Percentiles rank a stretch among this genome's conserved stretches.
Evolutionary conservation across 148 eudicot genomes (phyloP).

Genomic region (Rhododendron ferrugineum): DNA sequence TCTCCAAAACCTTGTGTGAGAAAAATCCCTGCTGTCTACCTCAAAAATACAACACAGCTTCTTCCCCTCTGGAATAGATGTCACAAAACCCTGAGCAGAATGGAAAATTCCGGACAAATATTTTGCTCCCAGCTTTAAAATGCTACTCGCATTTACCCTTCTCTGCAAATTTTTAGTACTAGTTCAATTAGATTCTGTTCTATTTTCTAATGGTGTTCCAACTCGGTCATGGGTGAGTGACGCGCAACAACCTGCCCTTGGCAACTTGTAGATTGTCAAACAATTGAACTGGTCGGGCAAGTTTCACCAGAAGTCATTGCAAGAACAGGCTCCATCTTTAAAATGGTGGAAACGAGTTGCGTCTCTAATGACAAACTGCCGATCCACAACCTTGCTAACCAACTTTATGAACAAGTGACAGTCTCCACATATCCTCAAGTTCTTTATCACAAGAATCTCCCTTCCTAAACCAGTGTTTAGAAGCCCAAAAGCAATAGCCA

Average conservation of each 20-base stretch:
- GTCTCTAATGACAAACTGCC: conserved; percentile 56
- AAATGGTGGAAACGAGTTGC: conserved; percentile 87
- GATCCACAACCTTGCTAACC: conserved; percentile 55
- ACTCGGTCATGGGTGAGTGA: background rate
- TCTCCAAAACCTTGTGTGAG: background rate
- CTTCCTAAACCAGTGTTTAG: conserved; percentile 33
- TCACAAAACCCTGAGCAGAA: background rate
- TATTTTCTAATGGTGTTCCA: background rate
- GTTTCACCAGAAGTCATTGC: conserved; percentile 68
- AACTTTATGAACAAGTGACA: conserved; percentile 65
- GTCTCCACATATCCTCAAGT: conserved; percentile 71
- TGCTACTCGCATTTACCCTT: background rate
- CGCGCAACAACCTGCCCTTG: background rate
- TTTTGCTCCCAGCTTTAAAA: background rate
- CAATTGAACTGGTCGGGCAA: background rate
- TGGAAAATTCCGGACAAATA: background rate
- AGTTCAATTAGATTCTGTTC: background rate
- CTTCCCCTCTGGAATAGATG: background rate
- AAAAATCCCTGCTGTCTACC: background rate
- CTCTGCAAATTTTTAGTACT: background rate
- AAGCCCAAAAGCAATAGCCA: conserved; percentile 69
- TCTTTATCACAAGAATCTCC: conserved; percentile 69
- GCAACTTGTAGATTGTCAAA: background rate
- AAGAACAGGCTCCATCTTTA: conserved; percentile 57
- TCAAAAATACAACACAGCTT: background rate